phyloP scores from a whole-genome alignment of 2,329 filamentous ascomycete species.

The Pestalotiopsis sp. region DNA sequence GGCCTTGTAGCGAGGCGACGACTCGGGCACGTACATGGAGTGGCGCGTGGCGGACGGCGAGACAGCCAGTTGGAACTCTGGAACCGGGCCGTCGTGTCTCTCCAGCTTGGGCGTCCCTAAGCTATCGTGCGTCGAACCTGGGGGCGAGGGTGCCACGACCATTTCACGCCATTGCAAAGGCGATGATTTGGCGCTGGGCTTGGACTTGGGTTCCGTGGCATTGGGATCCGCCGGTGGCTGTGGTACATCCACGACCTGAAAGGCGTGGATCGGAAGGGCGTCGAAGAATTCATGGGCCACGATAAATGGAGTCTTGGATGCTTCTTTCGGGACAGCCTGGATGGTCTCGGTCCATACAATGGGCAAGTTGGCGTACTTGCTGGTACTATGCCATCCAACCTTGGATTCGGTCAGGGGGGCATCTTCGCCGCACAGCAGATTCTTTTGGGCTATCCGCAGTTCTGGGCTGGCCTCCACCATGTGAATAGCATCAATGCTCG shows the following conservation, averaged over 20 bases:
- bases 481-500: slow-evolving; percentile 83
- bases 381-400: slow-evolving; percentile 71
- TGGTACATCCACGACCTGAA: slow-evolving; percentile 69
- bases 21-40: slow-evolving; percentile 80
- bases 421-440: slow-evolving; percentile 75
- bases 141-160: slow-evolving; percentile 70
- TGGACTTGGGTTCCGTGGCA: slow-evolving; percentile 47
- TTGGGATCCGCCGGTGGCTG: slow-evolving; percentile 38
- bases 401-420: slow-evolving; percentile 69
- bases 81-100: slow-evolving; percentile 53
- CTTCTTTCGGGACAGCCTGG: slow-evolving; percentile 72
- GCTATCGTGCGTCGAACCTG: slow-evolving; percentile 52
- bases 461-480: slow-evolving; percentile 90
- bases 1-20: slow-evolving; percentile 75
- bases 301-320: slow-evolving; percentile 82
- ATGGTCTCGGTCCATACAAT: slow-evolving; percentile 91
- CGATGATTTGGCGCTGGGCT: slow-evolving; percentile 40
- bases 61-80: slow-evolving; percentile 87
- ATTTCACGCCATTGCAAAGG: slow-evolving; percentile 77
- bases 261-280: slow-evolving; percentile 92
- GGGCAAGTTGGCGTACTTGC: slow-evolving; percentile 74
- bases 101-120: slow-evolving; percentile 55
- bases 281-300: slow-evolving; percentile 99
- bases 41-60: slow-evolving; percentile 78
- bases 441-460: slow-evolving; percentile 76